These are phyloP conservation scores for Climacium dendroides DNA, from an alignment of 225 moss, liverwort and hornwort genomes.

Conservation along the genomic window DNA sequence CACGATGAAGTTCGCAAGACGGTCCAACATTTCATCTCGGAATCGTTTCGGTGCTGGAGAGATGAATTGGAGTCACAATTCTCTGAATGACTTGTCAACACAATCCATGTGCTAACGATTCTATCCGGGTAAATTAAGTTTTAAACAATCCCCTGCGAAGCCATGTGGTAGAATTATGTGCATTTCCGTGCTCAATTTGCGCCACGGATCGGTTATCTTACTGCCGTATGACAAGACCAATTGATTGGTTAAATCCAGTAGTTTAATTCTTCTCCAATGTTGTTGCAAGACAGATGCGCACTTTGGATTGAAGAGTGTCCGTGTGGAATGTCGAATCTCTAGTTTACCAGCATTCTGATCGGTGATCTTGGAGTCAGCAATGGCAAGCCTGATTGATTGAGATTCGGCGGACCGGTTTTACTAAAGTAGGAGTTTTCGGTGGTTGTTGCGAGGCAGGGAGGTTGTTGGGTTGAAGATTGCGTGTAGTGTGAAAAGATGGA, in stretches of 20 bases:
- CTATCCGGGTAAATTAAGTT: neutral
- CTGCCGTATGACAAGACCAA: neutral
- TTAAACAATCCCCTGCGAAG: neutral
- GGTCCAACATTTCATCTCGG: neutral
- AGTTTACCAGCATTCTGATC: neutral
- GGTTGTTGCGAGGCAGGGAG: neutral
- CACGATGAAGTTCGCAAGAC: no score
- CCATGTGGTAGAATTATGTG: neutral
- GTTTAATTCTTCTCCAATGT: neutral
- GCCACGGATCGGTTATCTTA: neutral
- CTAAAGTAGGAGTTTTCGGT: neutral
- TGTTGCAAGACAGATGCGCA: neutral
- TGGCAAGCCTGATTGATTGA: neutral
- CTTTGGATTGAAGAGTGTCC: neutral
- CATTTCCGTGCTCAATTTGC: neutral
- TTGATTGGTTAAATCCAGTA: neutral
- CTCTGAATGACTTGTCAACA: neutral
- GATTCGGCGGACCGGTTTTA: neutral
- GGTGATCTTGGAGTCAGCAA: neutral
- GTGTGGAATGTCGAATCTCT: neutral
- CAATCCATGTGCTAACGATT: neutral
- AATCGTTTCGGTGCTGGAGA: neutral
- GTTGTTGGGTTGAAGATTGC: neutral
- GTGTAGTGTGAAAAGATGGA: neutral
- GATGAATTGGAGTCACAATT: neutral